Conservation (phyloP, 169 alveolate genomes). For the Cryptosporidium baileyi region DNA sequence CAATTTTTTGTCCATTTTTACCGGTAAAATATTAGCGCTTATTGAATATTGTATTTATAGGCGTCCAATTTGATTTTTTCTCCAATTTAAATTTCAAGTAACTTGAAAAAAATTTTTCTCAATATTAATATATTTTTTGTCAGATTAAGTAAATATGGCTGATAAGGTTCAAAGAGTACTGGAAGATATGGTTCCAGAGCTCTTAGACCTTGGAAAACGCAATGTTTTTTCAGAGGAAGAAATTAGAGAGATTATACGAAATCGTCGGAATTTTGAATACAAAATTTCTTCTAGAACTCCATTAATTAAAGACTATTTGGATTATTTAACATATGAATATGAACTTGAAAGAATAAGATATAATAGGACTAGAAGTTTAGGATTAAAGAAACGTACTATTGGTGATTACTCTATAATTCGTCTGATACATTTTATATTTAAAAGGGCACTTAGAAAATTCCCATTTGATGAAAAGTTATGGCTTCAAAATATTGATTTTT, state of each 20-base stretch:
- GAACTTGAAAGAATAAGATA: conserved; percentile 49
- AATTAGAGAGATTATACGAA: conserved; percentile 61
- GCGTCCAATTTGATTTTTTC: background rate
- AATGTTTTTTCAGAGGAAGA: conserved; percentile 66
- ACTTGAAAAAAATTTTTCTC: background rate
- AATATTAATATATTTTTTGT: background rate
- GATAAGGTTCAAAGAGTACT: conserved; percentile 74
- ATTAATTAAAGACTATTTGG: conserved; percentile 25
- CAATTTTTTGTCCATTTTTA: background rate
- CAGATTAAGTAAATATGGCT: conserved; percentile 60
- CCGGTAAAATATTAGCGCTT: background rate
- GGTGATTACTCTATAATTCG: conserved; percentile 66
- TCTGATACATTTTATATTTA: conserved; percentile 46
- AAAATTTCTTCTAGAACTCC: conserved; percentile 69
- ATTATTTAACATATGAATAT: conserved; percentile 45
- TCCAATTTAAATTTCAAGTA: background rate
- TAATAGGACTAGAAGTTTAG: conserved; percentile 17
- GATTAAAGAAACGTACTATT: conserved; percentile 46
- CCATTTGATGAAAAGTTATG: conserved; percentile 60
- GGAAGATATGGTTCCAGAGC: conserved; percentile 75
- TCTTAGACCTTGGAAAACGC: conserved; percentile 68
- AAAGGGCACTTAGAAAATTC: conserved; percentile 47
- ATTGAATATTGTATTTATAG: background rate
- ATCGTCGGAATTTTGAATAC: conserved; percentile 69
- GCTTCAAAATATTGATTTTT: conserved; percentile 63